Conservation (phyloP, 164 flowering plant genomes). For the Liriodendron chinense region DNA sequence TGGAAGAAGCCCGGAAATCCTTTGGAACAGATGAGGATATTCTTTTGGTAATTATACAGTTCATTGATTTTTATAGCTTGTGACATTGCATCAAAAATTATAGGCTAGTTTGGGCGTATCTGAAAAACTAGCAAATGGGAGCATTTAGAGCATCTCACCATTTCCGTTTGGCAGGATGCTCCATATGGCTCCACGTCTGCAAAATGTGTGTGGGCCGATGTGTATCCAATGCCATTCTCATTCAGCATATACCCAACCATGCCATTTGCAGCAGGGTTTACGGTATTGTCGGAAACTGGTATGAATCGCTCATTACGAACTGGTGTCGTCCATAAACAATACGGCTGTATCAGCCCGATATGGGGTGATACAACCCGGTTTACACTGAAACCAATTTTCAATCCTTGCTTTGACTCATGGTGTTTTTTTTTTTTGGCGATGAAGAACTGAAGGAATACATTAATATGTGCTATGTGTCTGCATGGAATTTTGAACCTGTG, state of each 20-base stretch:
- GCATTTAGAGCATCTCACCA: background rate
- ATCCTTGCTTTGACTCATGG: background rate
- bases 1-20: conserved; percentile 88
- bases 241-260: too few relatives aligned
- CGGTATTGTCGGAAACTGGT: too few relatives aligned
- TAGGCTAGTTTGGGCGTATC: background rate
- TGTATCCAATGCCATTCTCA: too few relatives aligned
- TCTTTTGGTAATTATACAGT: conserved; percentile 56
- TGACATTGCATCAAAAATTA: background rate
- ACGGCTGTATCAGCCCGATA: too few relatives aligned
- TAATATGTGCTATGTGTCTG: background rate
- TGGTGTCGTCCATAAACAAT: too few relatives aligned
- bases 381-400: too few relatives aligned
- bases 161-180: background rate
- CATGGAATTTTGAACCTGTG: background rate
- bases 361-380: too few relatives aligned
- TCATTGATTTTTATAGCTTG: background rate
- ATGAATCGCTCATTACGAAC: too few relatives aligned
- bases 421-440: background rate
- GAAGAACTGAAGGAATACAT: background rate
- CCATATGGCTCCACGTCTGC: background rate
- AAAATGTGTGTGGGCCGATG: too few relatives aligned
- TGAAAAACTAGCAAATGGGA: background rate
- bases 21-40: conserved; percentile 98
- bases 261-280: too few relatives aligned